These are phyloP conservation scores for Aureobasidium melanogenum DNA, from an alignment of 2,329 filamentous ascomycete species.

Conservation along the genomic window DNA sequence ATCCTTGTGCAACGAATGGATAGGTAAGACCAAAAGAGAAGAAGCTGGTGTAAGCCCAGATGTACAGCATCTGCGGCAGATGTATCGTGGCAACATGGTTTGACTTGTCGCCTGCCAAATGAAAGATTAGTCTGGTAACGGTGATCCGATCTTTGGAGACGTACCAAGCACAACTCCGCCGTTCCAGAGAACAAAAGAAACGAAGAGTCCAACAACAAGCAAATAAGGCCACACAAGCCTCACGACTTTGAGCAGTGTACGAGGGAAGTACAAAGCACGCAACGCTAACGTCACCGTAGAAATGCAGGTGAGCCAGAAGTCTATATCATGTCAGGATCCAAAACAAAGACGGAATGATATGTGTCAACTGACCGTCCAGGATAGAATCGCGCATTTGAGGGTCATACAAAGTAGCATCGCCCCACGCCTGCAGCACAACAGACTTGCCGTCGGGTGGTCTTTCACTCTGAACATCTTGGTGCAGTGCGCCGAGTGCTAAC, in stretches of 20 bases:
- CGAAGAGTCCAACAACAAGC: slow-evolving; percentile 58
- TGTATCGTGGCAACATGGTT: slow-evolving; percentile 89
- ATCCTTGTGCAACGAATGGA: slow-evolving; percentile 39
- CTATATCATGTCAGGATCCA: slow-evolving; percentile 14
- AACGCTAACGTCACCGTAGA: background rate
- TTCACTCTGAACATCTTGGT: slow-evolving; percentile 42
- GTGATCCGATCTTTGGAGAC: slow-evolving; percentile 15
- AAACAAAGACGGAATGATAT: background rate
- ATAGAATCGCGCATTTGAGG: slow-evolving; percentile 39
- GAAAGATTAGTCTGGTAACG: slow-evolving; percentile 18
- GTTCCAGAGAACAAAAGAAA: slow-evolving; percentile 73
- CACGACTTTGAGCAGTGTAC: background rate
- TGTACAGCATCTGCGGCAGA: slow-evolving; percentile 85
- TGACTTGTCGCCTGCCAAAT: slow-evolving; percentile 67
- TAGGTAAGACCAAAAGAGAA: slow-evolving; percentile 76
- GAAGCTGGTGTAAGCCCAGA: slow-evolving; percentile 83
- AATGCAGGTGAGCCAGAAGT: slow-evolving; percentile 17
- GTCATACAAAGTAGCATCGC: slow-evolving; percentile 40
- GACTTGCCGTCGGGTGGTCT: slow-evolving; percentile 11
- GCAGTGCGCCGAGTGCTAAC: slow-evolving; percentile 38
- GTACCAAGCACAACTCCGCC: slow-evolving; percentile 81
- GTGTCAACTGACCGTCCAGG: slow-evolving; percentile 34
- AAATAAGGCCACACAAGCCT: slow-evolving; percentile 40
- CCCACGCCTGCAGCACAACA: slow-evolving; percentile 27
- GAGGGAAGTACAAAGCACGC: background rate